Evolutionary conservation across 768 basidiomycete species (phyloP).

Genomic region (Pisolithus tinctorius): DNA sequence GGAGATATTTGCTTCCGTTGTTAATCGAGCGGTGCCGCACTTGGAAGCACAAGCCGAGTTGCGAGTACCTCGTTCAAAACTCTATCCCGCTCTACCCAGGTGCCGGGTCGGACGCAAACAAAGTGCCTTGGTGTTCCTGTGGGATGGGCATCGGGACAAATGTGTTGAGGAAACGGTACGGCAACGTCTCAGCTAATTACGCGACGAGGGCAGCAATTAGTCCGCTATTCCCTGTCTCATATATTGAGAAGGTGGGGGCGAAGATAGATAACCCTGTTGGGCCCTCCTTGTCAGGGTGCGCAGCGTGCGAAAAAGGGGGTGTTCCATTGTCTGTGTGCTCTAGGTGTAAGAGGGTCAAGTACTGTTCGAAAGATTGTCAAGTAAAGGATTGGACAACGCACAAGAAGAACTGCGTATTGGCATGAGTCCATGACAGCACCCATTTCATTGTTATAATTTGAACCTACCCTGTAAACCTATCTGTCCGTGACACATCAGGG

Average conservation of each 20-base stretch:
- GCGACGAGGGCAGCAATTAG: slow-evolving; percentile 45
- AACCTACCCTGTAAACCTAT: too few relatives aligned
- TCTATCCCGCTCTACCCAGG: slow-evolving; percentile 29
- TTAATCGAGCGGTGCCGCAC: slow-evolving; percentile 43
- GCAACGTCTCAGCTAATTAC: slow-evolving; percentile 30
- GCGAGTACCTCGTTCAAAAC: slow-evolving; percentile 33
- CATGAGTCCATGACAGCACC: too few relatives aligned
- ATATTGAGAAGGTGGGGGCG: slow-evolving; percentile 36
- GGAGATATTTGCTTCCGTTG: slow-evolving; percentile 43
- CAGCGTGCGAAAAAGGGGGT: slow-evolving; percentile 14
- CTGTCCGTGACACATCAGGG: too few relatives aligned
- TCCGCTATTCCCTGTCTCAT: slow-evolving; percentile 48
- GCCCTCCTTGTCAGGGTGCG: slow-evolving; percentile 6
- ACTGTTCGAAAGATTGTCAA: slow-evolving; percentile 42
- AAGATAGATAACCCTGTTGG: neutral
- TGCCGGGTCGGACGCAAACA: slow-evolving; percentile 22
- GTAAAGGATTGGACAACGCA: slow-evolving; percentile 41
- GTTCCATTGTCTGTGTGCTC: slow-evolving; percentile 26
- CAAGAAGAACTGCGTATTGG: slow-evolving; percentile 26
- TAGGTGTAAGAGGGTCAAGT: slow-evolving; percentile 33
- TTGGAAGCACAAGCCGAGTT: slow-evolving; percentile 38
- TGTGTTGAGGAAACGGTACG: slow-evolving; percentile 33
- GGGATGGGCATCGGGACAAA: slow-evolving; percentile 43
- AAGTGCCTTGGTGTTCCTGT: slow-evolving; percentile 45
- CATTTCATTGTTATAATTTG: too few relatives aligned